A percentile compares a stretch with the other conserved stretches of the same genome.
Conservation (phyloP, 2,329 filamentous ascomycete species). For the Fusarium sp. region DNA sequence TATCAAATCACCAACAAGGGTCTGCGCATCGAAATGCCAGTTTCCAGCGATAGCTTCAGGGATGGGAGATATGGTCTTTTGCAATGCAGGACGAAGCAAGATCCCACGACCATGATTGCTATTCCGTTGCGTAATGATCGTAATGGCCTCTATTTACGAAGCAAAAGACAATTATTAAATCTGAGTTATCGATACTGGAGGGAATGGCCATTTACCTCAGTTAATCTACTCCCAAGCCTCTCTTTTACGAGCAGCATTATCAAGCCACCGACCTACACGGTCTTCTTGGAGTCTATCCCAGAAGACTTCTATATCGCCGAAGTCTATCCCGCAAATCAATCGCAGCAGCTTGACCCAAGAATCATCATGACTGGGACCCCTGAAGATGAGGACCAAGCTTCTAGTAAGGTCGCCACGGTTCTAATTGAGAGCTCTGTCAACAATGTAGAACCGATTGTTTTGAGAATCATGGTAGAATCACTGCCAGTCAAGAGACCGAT, state of each 20-base stretch:
- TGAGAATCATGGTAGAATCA: too few species aligned
- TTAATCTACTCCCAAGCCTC: background rate
- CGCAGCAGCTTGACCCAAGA: background rate
- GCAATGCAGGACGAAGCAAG: background rate
- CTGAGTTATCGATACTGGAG: background rate
- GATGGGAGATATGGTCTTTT: background rate
- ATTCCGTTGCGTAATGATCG: too few species aligned
- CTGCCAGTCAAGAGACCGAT: background rate
- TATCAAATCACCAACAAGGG: background rate
- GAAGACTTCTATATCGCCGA: background rate
- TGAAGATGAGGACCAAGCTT: rapidly evolving
- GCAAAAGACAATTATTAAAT: too few species aligned
- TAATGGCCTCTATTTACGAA: too few species aligned
- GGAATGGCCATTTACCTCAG: background rate
- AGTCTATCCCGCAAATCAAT: rapidly evolving
- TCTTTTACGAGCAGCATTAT: background rate
- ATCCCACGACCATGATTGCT: background rate
- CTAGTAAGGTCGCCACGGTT: rapidly evolving
- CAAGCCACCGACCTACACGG: rapidly evolving
- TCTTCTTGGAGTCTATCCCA: background rate
- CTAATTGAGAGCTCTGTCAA: rapidly evolving
- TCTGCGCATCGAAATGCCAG: background rate
- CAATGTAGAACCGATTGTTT: background rate
- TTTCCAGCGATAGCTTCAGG: rapidly evolving
- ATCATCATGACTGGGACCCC: background rate